phyloP scores from a whole-genome alignment of 495 filamentous ascomycete genomes.

The Aspergillus carlsbadensis region DNA sequence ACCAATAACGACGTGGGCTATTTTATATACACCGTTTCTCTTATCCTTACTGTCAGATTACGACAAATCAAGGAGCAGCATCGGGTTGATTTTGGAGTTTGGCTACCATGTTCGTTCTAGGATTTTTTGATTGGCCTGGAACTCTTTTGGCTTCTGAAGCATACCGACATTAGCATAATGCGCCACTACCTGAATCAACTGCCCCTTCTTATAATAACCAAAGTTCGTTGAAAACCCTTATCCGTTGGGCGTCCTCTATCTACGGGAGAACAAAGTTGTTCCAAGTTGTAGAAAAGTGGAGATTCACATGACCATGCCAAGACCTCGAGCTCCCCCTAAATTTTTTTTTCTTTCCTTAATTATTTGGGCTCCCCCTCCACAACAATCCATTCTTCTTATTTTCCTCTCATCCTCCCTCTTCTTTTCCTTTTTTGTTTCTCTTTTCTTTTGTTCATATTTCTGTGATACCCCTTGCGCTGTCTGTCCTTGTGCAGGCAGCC shows the following conservation, averaged over 20 bases:
- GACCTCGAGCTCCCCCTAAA: slow-evolving; percentile 9
- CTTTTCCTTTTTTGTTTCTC: slow-evolving; percentile 23
- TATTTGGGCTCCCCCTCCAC: slow-evolving; percentile 21
- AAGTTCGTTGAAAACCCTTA: too few species aligned
- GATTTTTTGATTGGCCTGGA: too few species aligned
- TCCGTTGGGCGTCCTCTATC: too few species aligned
- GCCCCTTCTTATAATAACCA: too few species aligned
- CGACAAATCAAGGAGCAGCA: neutral
- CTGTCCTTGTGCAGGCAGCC: slow-evolving; percentile 38
- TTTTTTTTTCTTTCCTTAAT: slow-evolving; percentile 21
- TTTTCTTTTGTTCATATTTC: slow-evolving; percentile 28
- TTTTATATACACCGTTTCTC: neutral
- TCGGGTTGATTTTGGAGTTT: neutral
- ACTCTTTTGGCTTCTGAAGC: too few species aligned
- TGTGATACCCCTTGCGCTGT: slow-evolving; percentile 43
- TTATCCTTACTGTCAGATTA: neutral
- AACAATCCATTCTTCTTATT: slow-evolving; percentile 20
- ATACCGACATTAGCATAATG: too few species aligned
- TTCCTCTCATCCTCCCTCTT: slow-evolving; percentile 18
- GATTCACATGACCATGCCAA: slow-evolving; percentile 13
- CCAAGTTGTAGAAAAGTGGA: neutral
- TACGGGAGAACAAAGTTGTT: too few species aligned
- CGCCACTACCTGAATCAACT: too few species aligned
- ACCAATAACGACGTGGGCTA: neutral
- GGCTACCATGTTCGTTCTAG: neutral